Evolutionary conservation across 257 asterid species (phyloP).

Genomic region (Cinchona pubescens): DNA sequence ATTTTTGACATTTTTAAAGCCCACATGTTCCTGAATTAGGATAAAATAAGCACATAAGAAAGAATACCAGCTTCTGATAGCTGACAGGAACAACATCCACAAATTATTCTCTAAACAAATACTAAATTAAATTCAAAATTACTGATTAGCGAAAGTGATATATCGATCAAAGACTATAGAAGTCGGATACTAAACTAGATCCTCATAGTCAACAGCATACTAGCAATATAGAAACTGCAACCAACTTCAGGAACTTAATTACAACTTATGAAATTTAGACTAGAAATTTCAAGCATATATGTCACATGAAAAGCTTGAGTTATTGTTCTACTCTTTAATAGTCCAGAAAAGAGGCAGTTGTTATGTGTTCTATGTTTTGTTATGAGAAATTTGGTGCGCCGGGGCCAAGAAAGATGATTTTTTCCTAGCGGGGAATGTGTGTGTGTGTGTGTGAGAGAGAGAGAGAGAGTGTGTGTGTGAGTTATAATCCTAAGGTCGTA

Average conservation of each 20-base stretch:
- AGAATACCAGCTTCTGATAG: conserved; percentile 9
- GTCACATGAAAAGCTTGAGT: background rate
- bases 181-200: background rate
- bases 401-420: background rate
- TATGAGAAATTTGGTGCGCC: background rate
- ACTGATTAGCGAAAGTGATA: background rate
- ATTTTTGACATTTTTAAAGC: conserved; percentile 18
- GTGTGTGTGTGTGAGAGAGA: no score
- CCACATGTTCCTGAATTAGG: conserved; percentile 38
- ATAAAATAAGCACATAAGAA: conserved; percentile 19
- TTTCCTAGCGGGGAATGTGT: background rate
- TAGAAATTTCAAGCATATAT: background rate
- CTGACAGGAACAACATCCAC: conserved; percentile 6
- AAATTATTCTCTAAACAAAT: background rate
- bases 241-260: background rate
- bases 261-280: background rate
- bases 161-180: background rate
- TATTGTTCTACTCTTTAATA: background rate
- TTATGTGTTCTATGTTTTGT: background rate
- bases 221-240: background rate
- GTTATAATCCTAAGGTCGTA: background rate
- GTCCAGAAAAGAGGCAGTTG: background rate
- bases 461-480: background rate
- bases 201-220: background rate
- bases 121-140: background rate